phyloP scores from a whole-genome alignment of 2,329 filamentous ascomycete species.

The Sarocladium kiliense region DNA sequence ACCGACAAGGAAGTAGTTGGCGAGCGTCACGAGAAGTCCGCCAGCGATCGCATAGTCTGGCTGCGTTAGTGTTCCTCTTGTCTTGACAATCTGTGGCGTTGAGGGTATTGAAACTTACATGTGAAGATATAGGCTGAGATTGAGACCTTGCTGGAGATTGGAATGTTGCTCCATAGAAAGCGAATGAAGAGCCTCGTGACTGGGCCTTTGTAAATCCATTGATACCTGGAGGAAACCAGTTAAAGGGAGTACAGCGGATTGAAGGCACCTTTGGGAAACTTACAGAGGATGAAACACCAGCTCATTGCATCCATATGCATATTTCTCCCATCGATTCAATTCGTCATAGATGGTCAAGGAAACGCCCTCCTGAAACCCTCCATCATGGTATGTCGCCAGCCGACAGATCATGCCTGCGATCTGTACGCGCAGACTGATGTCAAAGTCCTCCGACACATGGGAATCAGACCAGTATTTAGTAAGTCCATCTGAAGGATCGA shows the following conservation, averaged over 20 bases:
- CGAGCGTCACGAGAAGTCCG: slow-evolving; percentile 58
- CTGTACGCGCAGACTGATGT: slow-evolving; percentile 68
- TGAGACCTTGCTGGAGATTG: slow-evolving; percentile 61
- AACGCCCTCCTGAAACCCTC: slow-evolving; percentile 69
- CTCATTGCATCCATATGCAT: slow-evolving; percentile 67
- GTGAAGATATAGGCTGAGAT: slow-evolving; percentile 68
- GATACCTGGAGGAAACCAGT: slow-evolving; percentile 21
- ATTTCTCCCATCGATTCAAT: slow-evolving; percentile 67
- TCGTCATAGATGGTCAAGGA: slow-evolving; percentile 71
- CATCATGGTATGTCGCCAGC: slow-evolving; percentile 61
- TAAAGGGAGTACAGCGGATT: no score
- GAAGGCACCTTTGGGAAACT: no score
- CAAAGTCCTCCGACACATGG: slow-evolving; percentile 74
- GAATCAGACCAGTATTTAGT: slow-evolving; percentile 64
- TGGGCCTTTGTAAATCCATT: slow-evolving; percentile 57
- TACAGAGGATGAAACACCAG: slow-evolving; percentile 61
- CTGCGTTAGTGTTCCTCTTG: slow-evolving; percentile 18
- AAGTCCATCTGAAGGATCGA: background rate
- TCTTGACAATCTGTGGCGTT: slow-evolving; percentile 24
- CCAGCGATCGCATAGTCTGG: slow-evolving; percentile 68
- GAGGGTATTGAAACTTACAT: slow-evolving; percentile 22
- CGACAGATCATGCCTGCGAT: slow-evolving; percentile 64
- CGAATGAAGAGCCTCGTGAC: slow-evolving; percentile 60
- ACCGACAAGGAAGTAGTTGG: slow-evolving; percentile 68
- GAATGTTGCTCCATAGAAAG: slow-evolving; percentile 57